Evolutionary conservation across 2,329 filamentous ascomycete genomes (phyloP).

Genomic region (Trichoderma pleuroti): DNA sequence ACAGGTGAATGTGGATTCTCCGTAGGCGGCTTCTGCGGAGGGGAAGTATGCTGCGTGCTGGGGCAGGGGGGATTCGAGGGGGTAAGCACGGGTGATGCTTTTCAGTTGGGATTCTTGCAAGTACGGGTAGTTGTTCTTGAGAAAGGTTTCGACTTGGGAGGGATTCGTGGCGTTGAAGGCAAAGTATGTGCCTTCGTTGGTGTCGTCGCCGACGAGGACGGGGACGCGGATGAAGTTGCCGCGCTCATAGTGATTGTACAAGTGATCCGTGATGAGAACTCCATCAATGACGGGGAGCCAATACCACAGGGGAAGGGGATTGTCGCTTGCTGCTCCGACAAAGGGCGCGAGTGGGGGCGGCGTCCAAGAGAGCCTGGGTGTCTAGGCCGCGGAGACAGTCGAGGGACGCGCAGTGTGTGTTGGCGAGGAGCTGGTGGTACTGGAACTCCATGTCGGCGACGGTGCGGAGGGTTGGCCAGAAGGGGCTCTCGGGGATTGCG

Average conservation of each 20-base stretch:
- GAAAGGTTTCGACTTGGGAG: slow-evolving; percentile 37
- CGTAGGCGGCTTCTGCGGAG: slow-evolving; percentile 40
- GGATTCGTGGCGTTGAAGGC: slow-evolving; percentile 36
- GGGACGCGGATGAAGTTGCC: slow-evolving; percentile 44
- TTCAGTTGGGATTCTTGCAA: slow-evolving; percentile 37
- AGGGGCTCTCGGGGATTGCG: slow-evolving; percentile 46
- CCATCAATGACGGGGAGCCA: slow-evolving; percentile 52
- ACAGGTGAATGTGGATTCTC: slow-evolving; percentile 46
- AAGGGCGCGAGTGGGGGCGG: slow-evolving; percentile 37
- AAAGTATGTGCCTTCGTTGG: slow-evolving; percentile 48
- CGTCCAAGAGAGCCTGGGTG: slow-evolving; percentile 43
- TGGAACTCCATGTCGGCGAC: slow-evolving; percentile 47
- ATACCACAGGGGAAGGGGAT: slow-evolving; percentile 41
- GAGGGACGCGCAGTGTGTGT: slow-evolving; percentile 35
- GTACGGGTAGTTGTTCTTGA: slow-evolving; percentile 46
- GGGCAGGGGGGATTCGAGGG: slow-evolving; percentile 34
- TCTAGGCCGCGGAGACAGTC: slow-evolving; percentile 22
- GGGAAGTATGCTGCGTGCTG: slow-evolving; percentile 44
- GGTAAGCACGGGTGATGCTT: slow-evolving; percentile 39
- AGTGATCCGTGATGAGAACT: slow-evolving; percentile 41
- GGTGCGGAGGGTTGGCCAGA: slow-evolving; percentile 47
- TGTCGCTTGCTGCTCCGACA: slow-evolving; percentile 31
- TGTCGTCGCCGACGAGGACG: slow-evolving; percentile 43
- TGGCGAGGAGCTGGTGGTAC: slow-evolving; percentile 37
- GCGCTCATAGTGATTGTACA: slow-evolving; percentile 38